Conservation (phyloP, 345 rosid genomes). For the Heritiera fomes region DNA sequence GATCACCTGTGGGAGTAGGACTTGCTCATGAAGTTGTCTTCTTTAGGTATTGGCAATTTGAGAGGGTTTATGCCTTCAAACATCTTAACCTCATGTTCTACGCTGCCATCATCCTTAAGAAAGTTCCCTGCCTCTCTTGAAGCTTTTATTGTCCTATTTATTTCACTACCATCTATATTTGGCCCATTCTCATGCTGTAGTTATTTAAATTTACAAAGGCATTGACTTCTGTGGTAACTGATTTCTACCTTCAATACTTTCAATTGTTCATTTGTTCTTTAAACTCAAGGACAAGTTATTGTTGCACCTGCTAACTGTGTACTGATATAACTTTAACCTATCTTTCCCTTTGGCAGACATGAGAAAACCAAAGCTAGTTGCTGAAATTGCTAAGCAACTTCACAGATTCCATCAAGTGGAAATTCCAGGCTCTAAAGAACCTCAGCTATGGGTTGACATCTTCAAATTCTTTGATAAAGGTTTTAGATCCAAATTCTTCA, state of each 20-base stretch:
- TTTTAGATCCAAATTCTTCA: slow-evolving; percentile 22
- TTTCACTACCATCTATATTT: background rate
- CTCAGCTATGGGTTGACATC: slow-evolving; percentile 89
- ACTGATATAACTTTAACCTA: background rate
- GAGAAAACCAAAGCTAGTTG: slow-evolving; percentile 74
- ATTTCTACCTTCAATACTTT: background rate
- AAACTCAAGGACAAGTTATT: background rate
- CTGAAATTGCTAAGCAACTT: slow-evolving; percentile 87
- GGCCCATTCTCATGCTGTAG: background rate
- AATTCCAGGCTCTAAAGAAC: slow-evolving; percentile 75
- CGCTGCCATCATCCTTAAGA: background rate
- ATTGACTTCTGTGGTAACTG: slow-evolving; percentile 1
- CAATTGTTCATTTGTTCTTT: too few relatives aligned
- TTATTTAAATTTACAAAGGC: background rate
- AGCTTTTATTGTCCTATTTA: slow-evolving; percentile 6
- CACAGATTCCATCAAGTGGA: slow-evolving; percentile 75
- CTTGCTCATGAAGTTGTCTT: too few relatives aligned
- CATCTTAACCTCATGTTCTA: too few relatives aligned
- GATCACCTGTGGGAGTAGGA: background rate
- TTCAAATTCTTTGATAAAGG: slow-evolving; percentile 87
- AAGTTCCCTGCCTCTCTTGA: slow-evolving; percentile 2
- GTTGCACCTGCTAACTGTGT: slow-evolving; percentile 16
- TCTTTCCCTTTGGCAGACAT: slow-evolving; percentile 55
- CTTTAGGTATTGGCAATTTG: too few relatives aligned
- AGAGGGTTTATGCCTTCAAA: too few relatives aligned